Base-by-base conservation (phyloP, 169 alveolate genomes). In the Theileria equi region DNA sequence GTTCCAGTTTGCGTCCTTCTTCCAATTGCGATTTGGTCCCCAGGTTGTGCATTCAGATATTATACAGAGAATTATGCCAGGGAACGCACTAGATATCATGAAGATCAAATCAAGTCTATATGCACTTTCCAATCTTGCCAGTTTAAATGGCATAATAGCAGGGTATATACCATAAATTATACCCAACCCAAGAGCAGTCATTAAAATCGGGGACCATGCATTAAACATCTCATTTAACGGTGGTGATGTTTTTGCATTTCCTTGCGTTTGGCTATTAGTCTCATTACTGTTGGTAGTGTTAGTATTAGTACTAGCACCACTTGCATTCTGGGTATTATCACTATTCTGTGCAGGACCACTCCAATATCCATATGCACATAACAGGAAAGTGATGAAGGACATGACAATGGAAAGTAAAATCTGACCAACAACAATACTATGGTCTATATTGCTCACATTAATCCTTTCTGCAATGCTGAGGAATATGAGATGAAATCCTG, bases 71-170 rank as follows among this genome's bases (percentile, higher is more conserved):
- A 34, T 31, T 19, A 38, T 10, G 13, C 38, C 38, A 19, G 64
- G 11, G 13, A 26, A 19, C 1, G 64, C 68, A 11, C 35, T 57
- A 10, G 70, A 29, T 44, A 60, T 43, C 11, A 47, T 32, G 10
- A 13, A 19, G 62, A 43, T 3, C 17, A 60, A 48, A 31, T 60
- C 70, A 3, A 60, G 40, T 13, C 34, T 25, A 31, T 60, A 44
- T 3, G 60, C 70, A 17, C 25, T 35, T 44, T 29, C 38, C 7
- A 44, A 60, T 10, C 44, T 31, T 38, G 58, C 29, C 34, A 60
- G 67, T 26, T 60, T 43, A 48, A 43, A 60, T 1, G 70, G 70
- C 6, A 35, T 32, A 25, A 60, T 60, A 10, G 60, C 70, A 6
- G 70, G 70, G 21, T 60, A 60, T 26, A 60, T 25, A 23, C 13